phyloP scores from a whole-genome alignment of 2,329 filamentous ascomycete genomes.

The Diaporthe nobilis region DNA sequence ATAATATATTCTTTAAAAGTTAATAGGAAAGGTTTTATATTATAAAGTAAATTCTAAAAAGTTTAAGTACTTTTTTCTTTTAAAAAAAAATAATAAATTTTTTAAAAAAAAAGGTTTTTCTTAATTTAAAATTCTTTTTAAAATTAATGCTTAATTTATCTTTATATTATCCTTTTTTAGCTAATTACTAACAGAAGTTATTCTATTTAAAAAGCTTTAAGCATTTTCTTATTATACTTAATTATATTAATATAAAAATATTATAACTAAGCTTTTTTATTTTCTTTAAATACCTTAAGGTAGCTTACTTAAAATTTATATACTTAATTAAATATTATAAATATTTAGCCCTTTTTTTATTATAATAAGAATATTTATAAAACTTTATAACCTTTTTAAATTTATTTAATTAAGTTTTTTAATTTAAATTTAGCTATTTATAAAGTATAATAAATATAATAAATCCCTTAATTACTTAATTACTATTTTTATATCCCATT shows the following conservation, averaged over 20 bases:
- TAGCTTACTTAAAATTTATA: background rate
- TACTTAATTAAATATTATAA: background rate
- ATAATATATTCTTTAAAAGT: no score
- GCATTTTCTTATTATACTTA: background rate
- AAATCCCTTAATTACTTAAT: background rate
- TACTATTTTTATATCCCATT: background rate
- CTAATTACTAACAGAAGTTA: background rate
- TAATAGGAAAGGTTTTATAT: background rate
- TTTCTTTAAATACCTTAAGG: background rate
- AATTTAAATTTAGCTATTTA: background rate
- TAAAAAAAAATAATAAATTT: background rate
- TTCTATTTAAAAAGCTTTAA: background rate
- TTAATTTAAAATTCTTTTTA: background rate
- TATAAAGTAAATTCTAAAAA: background rate
- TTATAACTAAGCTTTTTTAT: background rate
- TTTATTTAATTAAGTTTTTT: background rate
- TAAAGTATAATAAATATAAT: background rate
- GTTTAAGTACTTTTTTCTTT: no score
- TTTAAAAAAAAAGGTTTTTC: background rate
- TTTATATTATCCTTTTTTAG: background rate
- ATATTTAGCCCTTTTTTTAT: background rate
- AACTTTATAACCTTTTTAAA: background rate
- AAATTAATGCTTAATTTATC: background rate
- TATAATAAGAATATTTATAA: background rate
- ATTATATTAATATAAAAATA: background rate